phyloP scores from a whole-genome alignment of 768 basidiomycete genomes.

The Cystobasidium ongulense region DNA sequence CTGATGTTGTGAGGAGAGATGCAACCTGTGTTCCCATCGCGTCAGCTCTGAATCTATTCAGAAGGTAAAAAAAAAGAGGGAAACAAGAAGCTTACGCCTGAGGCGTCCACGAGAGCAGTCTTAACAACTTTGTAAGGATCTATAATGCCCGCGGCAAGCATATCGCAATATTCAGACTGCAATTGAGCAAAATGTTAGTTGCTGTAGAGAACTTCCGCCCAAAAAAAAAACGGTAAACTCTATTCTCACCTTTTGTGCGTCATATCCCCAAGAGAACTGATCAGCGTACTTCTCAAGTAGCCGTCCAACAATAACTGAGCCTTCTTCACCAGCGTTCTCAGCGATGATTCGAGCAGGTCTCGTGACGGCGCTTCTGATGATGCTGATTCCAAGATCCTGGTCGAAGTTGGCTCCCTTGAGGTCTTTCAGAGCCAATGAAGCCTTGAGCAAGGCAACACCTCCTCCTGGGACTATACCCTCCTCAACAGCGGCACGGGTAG shows the following conservation, averaged over 20 bases:
- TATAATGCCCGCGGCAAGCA: slow-evolving; percentile 88
- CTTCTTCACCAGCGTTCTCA: slow-evolving; percentile 87
- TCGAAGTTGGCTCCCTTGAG: slow-evolving; percentile 87
- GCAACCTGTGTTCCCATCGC: too few relatives aligned
- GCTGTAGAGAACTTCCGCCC: neutral
- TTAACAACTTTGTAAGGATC: slow-evolving; percentile 67
- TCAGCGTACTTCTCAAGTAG: slow-evolving; percentile 62
- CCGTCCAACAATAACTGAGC: slow-evolving; percentile 82
- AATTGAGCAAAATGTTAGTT: neutral
- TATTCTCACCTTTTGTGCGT: slow-evolving; percentile 56
- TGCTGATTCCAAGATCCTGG: slow-evolving; percentile 88
- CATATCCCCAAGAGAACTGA: slow-evolving; percentile 79
- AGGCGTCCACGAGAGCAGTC: slow-evolving; percentile 82
- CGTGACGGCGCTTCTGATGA: slow-evolving; percentile 76
- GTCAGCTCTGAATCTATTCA: too few relatives aligned
- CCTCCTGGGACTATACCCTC: slow-evolving; percentile 97
- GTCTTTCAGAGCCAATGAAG: slow-evolving; percentile 62
- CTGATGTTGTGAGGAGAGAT: slow-evolving; percentile 81
- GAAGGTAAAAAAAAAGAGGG: too few relatives aligned
- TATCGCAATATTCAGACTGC: slow-evolving; percentile 78
- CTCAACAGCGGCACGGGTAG: slow-evolving; percentile 96
- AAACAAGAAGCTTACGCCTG: too few relatives aligned
- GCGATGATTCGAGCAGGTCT: slow-evolving; percentile 78
- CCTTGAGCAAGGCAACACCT: slow-evolving; percentile 75
- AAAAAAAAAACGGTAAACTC: neutral